phyloP scores from a whole-genome alignment of 305 asterid genomes.

The Fraxinus baroniana region DNA sequence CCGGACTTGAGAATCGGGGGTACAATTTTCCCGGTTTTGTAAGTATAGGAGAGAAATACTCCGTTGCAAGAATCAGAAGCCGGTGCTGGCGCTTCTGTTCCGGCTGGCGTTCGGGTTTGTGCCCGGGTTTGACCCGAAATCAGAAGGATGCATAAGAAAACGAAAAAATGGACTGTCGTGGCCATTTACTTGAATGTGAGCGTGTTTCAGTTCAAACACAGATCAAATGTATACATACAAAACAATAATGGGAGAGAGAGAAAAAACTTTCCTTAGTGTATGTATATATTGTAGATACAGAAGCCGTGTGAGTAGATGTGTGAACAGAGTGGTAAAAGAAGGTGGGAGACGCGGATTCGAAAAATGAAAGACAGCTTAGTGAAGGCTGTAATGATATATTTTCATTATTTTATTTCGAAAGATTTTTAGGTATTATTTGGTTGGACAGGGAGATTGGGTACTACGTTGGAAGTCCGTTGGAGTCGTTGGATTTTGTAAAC shows the following conservation, averaged over 20 bases:
- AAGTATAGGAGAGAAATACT: constrained; percentile 60
- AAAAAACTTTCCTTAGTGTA: neutral
- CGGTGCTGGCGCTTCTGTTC: constrained; percentile 43
- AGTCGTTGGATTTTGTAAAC: neutral
- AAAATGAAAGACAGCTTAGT: constrained; percentile 40
- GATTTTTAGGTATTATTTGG: neutral
- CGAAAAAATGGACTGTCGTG: constrained; percentile 15
- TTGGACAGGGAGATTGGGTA: neutral
- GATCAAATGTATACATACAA: constrained; percentile 10
- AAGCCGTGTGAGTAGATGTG: constrained; percentile 20
- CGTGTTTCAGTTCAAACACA: constrained; percentile 30
- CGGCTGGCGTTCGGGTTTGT: constrained; percentile 29
- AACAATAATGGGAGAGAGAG: constrained; percentile 24
- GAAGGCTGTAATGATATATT: constrained; percentile 40
- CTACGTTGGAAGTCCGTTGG: neutral
- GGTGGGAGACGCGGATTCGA: constrained; percentile 37
- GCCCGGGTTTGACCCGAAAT: constrained; percentile 20
- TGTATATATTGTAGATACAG: neutral
- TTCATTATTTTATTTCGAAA: neutral
- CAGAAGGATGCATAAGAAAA: constrained; percentile 18
- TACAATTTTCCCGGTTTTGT: constrained; percentile 38
- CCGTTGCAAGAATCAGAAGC: constrained; percentile 75
- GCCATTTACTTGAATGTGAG: constrained; percentile 29
- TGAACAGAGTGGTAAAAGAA: constrained; percentile 22
- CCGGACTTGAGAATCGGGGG: constrained; percentile 47